Conservation (phyloP, 2,329 filamentous ascomycete species). For the Fusarium nanum region DNA sequence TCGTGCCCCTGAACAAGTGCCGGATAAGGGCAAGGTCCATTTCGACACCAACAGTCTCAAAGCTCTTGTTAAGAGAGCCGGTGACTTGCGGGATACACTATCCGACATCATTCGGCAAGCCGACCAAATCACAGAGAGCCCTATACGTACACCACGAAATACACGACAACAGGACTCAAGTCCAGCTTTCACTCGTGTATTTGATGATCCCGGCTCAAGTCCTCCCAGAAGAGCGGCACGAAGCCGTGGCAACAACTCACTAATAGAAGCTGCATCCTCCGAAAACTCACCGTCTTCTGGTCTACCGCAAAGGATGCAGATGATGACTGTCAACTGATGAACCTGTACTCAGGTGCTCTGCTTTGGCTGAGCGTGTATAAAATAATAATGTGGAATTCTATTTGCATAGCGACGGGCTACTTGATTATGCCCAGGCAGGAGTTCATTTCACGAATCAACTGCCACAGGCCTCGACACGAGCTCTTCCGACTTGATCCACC, state of each 20-base stretch:
- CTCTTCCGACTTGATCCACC: conserved; percentile 20
- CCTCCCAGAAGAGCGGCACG: conserved; percentile 63
- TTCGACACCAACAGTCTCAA: conserved; percentile 77
- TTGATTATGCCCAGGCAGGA: conserved; percentile 31
- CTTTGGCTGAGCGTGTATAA: conserved; percentile 47
- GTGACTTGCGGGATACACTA: conserved; percentile 68
- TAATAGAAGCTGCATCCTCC: conserved; percentile 61
- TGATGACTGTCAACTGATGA: conserved; percentile 71
- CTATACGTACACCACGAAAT: conserved; percentile 62
- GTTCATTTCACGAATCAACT: conserved; percentile 18
- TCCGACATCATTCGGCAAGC: conserved; percentile 70
- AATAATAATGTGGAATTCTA: conserved; percentile 47
- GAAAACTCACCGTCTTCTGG: conserved; percentile 64
- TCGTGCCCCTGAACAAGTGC: conserved; percentile 56
- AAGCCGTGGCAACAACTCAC: conserved; percentile 66
- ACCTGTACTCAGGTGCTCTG: conserved; percentile 32
- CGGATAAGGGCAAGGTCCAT: conserved; percentile 62
- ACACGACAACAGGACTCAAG: conserved; percentile 65
- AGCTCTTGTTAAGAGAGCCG: conserved; percentile 71
- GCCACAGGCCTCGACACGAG: conserved; percentile 14
- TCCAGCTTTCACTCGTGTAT: conserved; percentile 75
- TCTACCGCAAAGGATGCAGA: conserved; percentile 66
- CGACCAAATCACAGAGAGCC: conserved; percentile 69
- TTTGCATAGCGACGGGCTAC: conserved; percentile 54
- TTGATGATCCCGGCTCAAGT: conserved; percentile 70